Conservation (phyloP, 2,329 filamentous ascomycete genomes). For the Cadophora gregata region DNA sequence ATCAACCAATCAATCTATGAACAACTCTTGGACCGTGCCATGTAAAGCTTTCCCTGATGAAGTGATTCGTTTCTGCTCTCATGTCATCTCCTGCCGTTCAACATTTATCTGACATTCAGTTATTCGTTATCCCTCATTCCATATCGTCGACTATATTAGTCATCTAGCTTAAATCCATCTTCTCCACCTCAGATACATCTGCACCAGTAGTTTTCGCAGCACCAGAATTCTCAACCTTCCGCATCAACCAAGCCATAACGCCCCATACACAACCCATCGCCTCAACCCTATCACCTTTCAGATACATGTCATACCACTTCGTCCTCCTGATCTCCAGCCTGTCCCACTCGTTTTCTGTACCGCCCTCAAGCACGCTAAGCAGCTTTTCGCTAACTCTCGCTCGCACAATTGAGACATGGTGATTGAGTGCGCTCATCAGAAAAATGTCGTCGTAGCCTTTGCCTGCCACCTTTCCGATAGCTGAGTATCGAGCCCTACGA, state of each 20-base stretch:
- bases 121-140: not conserved
- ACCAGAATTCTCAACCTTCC: conserved; percentile 37
- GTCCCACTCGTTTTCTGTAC: conserved; percentile 46
- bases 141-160: not conserved
- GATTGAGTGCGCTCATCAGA: conserved; percentile 64
- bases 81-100: not conserved
- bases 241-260: conserved; percentile 66
- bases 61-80: not conserved
- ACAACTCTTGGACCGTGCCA: not conserved
- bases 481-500: conserved; percentile 60
- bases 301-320: conserved; percentile 66
- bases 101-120: no score
- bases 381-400: conserved; percentile 62
- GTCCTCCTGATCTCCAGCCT: conserved; percentile 61
- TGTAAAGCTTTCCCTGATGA: not conserved
- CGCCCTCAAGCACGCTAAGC: conserved; percentile 60
- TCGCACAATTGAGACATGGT: conserved; percentile 64
- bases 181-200: conserved; percentile 19
- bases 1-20: not conserved
- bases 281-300: conserved; percentile 57
- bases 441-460: conserved; percentile 65
- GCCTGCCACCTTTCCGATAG: conserved; percentile 58
- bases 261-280: conserved; percentile 64
- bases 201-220: conserved; percentile 3
- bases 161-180: conserved; percentile 33